Conservation (phyloP, 108 stramenopile genomes). For the Conticribra weissflogii region DNA sequence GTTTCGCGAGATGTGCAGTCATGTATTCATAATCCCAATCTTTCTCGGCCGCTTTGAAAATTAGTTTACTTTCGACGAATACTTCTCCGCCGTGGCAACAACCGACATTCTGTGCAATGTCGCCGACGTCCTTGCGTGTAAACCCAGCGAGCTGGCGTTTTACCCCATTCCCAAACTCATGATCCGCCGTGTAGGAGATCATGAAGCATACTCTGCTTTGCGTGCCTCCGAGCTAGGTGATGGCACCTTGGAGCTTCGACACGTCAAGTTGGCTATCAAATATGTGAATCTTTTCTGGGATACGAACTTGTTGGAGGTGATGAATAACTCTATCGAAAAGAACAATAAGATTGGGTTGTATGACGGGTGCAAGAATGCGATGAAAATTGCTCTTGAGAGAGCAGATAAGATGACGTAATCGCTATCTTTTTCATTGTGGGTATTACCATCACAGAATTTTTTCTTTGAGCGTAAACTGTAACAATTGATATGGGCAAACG, state of each 20-base stretch:
- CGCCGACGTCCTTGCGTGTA: constrained; percentile 88
- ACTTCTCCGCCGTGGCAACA: constrained; percentile 92
- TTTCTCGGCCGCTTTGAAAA: too few species aligned
- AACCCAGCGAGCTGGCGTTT: constrained; percentile 91
- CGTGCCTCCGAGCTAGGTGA: constrained; percentile 88
- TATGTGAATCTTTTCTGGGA: constrained; percentile 76
- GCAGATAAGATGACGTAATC: constrained; percentile 6
- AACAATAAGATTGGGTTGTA: constrained; percentile 84
- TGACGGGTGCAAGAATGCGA: constrained; percentile 86
- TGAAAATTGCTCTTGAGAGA: constrained; percentile 60
- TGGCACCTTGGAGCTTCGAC: constrained; percentile 87
- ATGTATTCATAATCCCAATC: too few species aligned
- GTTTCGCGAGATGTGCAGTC: too few species aligned
- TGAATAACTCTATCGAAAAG: constrained; percentile 76
- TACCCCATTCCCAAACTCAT: constrained; percentile 91
- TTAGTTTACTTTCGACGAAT: constrained; percentile 86
- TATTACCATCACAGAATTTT: too few species aligned
- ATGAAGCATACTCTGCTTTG: constrained; percentile 87
- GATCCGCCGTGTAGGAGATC: constrained; percentile 93
- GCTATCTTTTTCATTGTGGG: too few species aligned
- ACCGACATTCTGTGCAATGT: constrained; percentile 90
- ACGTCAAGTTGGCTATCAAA: constrained; percentile 64
- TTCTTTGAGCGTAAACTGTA: too few species aligned
- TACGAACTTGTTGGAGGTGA: constrained; percentile 64
- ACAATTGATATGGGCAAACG: too few species aligned